Evolutionary conservation across 1,284 basidiomycete genomes (phyloP), one percentile per base, ranked within the genome.

Genomic region (Cryptococcus amylolentus): DNA sequence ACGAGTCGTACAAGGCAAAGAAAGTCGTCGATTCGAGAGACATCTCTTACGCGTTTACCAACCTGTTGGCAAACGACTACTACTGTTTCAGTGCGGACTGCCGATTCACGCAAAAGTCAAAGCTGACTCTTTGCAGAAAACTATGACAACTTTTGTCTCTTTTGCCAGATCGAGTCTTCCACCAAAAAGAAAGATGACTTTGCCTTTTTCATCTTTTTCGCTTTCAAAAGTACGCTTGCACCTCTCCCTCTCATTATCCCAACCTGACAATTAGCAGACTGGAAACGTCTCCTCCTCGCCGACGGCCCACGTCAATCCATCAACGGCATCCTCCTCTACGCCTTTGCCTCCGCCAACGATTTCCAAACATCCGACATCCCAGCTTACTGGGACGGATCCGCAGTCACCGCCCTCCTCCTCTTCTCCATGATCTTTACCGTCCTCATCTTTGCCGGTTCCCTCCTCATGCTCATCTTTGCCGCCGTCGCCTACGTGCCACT

Each of bases 141-240:
- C 47, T 98, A 98, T 76, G 88, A 96, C 75, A 90, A 96, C 76
- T 98, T 96, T 73, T 98, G 95, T 78, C 93, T 98, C 81, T 98
- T 98, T 77, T 87, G 88, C 66, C 92, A 96, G 68, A 97, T 98
- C 78, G 88, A 88, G 70, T 88, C 90, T 70, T 97, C 94, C 37
- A 95, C 91, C 35, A 97, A 96, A 83, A 87, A 86, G 67, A 93
- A 88, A 76, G 95, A 98, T 76, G 91, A 96, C 71, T 91, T 98
- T 77, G 92, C 94, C 49, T 98, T 98, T 83, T 98, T 97, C 78
- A 86, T 98, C 75, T 98, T 98, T 84, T 98, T 98, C 80, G 89
- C 89, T 1, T 98, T 98, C 84, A 98, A 98, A 81, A 92, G 92
- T 89, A 57, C 51, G 85, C 80, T 41, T 26, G 12, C 20, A 23